These are phyloP conservation scores for Kazachstania bromeliacearum DNA, from an alignment of 805 yeast genomes.

Conservation along the genomic window DNA sequence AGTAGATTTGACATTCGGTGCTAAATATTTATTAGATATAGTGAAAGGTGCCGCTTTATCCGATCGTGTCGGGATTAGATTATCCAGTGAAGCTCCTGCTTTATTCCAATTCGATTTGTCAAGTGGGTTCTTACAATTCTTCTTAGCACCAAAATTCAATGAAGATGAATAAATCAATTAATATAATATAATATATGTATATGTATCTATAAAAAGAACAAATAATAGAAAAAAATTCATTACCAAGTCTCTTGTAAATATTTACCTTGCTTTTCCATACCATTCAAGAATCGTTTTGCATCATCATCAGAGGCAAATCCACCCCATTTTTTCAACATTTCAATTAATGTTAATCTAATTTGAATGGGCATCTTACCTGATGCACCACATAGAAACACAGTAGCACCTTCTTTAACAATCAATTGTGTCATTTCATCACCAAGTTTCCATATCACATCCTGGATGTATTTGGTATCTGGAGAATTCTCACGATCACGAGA, in stretches of 20 bases:
- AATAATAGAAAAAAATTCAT: too few relatives aligned
- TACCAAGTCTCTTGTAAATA: slow-evolving; percentile 90
- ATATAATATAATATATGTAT: background rate
- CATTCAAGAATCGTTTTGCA: slow-evolving; percentile 43
- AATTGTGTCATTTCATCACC: slow-evolving; percentile 41
- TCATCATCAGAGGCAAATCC: slow-evolving; percentile 31
- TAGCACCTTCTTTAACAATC: slow-evolving; percentile 45
- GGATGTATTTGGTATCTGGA: slow-evolving; percentile 58
- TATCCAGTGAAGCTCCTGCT: slow-evolving; percentile 89
- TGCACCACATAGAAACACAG: slow-evolving; percentile 81
- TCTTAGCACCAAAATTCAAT: slow-evolving; percentile 95
- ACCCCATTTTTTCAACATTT: slow-evolving; percentile 42
- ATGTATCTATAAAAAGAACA: background rate
- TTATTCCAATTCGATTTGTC: slow-evolving; percentile 78
- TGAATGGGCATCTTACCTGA: slow-evolving; percentile 90
- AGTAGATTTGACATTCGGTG: slow-evolving; percentile 81
- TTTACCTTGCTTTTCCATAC: slow-evolving; percentile 53
- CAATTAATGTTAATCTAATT: slow-evolving; percentile 70
- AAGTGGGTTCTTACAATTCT: slow-evolving; percentile 89
- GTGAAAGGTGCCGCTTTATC: slow-evolving; percentile 83
- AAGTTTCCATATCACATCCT: slow-evolving; percentile 53
- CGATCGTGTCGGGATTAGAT: slow-evolving; percentile 65
- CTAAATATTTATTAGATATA: slow-evolving; percentile 82
- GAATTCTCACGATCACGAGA: slow-evolving; percentile 38
- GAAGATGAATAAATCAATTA: slow-evolving; percentile 57